phyloP scores from a whole-genome alignment of 768 basidiomycete genomes.

The Lentinula edodes region DNA sequence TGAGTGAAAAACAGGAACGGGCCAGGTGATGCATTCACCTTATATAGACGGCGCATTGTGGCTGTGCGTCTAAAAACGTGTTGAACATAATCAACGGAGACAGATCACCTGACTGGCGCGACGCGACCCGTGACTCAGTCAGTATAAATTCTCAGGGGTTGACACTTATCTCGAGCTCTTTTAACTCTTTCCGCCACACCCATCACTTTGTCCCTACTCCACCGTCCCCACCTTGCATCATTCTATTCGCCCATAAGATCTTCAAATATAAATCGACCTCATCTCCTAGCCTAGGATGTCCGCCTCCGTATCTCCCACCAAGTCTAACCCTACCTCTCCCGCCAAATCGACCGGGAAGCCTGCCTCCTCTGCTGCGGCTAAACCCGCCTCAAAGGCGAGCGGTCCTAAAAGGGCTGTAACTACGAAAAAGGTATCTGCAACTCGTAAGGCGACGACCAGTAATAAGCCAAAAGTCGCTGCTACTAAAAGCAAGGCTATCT shows the following conservation, averaged over 20 bases:
- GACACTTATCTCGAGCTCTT: not conserved
- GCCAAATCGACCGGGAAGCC: slow-evolving; percentile 3
- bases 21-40: too few relatives aligned
- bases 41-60: not conserved
- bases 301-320: slow-evolving; percentile 3
- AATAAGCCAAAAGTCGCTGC: slow-evolving; percentile 24
- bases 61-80: not conserved
- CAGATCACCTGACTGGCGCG: not conserved
- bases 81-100: not conserved
- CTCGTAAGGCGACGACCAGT: slow-evolving; percentile 19
- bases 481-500: slow-evolving; percentile 25
- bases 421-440: slow-evolving; percentile 14
- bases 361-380: not conserved
- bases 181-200: not conserved
- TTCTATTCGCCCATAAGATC: not conserved
- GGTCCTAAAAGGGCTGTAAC: slow-evolving; percentile 14
- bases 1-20: too few relatives aligned
- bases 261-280: not conserved
- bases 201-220: not conserved
- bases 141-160: slow-evolving; percentile 5
- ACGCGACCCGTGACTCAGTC: not conserved
- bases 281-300: not conserved
- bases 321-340: not conserved
- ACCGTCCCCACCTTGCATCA: not conserved
- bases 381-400: slow-evolving; percentile 12